Evolutionary conservation across 2,329 filamentous ascomycete species (phyloP).

Genomic region (Talaromyces sp.): DNA sequence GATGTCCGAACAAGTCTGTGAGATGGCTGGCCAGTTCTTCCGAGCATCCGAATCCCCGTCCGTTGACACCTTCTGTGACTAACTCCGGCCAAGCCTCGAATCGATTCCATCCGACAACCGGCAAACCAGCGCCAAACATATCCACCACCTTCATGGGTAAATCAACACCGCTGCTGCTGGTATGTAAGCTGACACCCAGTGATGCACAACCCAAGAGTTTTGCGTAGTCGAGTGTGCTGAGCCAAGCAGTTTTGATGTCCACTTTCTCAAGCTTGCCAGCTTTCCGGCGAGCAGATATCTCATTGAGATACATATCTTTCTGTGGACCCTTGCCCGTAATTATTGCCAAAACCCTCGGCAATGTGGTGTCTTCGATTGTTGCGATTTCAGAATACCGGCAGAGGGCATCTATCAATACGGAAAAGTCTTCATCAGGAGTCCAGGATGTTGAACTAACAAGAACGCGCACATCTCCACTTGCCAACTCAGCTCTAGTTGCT

Average conservation of each 20-base stretch:
- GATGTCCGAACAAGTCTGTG: constrained; percentile 57
- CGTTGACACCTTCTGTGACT: constrained; percentile 82
- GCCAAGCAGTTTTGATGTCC: constrained; percentile 74
- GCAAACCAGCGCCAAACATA: constrained; percentile 93
- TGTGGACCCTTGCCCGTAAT: constrained; percentile 94
- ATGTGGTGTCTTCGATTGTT: constrained; percentile 39
- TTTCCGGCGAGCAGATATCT: constrained; percentile 58
- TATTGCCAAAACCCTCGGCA: constrained; percentile 71
- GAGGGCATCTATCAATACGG: constrained; percentile 75
- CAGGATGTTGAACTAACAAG: constrained; percentile 93
- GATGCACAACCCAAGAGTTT: constrained; percentile 77
- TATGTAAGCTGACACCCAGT: constrained; percentile 86
- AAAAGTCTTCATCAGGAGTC: constrained; percentile 96
- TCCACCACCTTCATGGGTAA: constrained; percentile 99
- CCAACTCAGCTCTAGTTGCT: constrained; percentile 54
- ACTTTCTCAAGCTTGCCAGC: constrained; percentile 63
- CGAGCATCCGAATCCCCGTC: constrained; percentile 72
- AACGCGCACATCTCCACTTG: constrained; percentile 57
- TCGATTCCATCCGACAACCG: constrained; percentile 76
- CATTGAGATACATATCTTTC: constrained; percentile 66
- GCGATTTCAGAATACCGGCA: constrained; percentile 62
- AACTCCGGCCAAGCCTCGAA: constrained; percentile 89
- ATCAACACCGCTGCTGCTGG: constrained; percentile 88
- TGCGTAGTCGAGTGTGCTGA: constrained; percentile 80
- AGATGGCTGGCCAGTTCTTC: constrained; percentile 61